Base-by-base conservation (phyloP, 768 basidiomycete genomes). In the Tulasnella sp. region DNA sequence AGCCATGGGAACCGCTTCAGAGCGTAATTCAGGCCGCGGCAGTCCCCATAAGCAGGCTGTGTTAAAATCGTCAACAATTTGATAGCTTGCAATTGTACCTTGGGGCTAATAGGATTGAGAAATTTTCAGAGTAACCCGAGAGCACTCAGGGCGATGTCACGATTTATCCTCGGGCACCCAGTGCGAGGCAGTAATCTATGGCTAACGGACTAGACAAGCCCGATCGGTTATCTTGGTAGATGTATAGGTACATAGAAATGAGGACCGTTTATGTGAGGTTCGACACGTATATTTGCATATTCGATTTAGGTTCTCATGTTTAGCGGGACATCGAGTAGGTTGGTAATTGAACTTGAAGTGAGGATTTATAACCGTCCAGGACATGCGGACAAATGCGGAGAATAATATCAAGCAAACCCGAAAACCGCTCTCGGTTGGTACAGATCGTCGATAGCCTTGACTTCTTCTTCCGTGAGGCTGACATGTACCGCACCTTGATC, bases 381-480 rank as follows among this genome's bases (percentile, higher is more conserved):
- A 18, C 44, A 44, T n/a, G 51, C 51, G 23, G 4, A 51, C 23
- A n/a, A n/a, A 20, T 51, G 51, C 51, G 23, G n/a, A 51, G 51
- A 20, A 10, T 0, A 5, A 51, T 5, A 51, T 51, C 10, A 51
- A 51, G 51, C 51, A 20, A 51, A 51, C 23, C 51, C 51, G 51
- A 51, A 51, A 51, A 84, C 80, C 23, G 78, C 61, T 26, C 80
- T 80, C 9, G 84, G 82, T 16, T 61, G n/a, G 81, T 85, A 85
- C 7, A 82, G 81, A 74, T 82, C 79, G 9, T 79, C 78, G 74
- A 86, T 84, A 29, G 72, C 72, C 79, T 84, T 79, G 76, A 83
- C 79, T 81, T 86, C 85, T 16, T 85, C 85, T 11, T 81, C 77
- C 0, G 82, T 82, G 73, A 86, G 82, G 57, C 81, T 79, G 75